Conservation (phyloP, 2,329 filamentous ascomycete genomes). For the Cercospora canescens region DNA sequence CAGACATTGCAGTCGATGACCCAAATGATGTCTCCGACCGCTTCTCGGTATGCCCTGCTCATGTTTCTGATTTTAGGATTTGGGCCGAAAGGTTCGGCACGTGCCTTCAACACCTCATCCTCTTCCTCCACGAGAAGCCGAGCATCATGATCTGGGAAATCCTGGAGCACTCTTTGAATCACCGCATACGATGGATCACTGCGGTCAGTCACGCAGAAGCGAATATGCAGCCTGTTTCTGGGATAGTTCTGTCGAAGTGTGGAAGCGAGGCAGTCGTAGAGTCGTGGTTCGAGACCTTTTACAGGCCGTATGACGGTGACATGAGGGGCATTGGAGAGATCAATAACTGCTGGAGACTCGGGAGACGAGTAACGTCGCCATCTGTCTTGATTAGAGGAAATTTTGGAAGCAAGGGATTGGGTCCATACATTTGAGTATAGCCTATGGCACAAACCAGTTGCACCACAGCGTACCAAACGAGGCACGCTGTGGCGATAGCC, state of each 20-base stretch:
- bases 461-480: conserved; percentile 47
- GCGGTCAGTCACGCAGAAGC: conserved; percentile 76
- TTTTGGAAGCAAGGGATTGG: background rate
- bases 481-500: conserved; percentile 30
- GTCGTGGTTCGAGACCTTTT: conserved; percentile 84
- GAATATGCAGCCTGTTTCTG: conserved; percentile 70
- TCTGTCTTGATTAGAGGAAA: conserved; percentile 40
- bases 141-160: conserved; percentile 72
- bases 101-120: conserved; percentile 65
- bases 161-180: conserved; percentile 67
- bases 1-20: conserved; percentile 96
- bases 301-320: conserved; percentile 91
- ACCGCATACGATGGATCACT: conserved; percentile 76
- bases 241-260: conserved; percentile 85
- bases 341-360: conserved; percentile 27
- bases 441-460: conserved; percentile 59
- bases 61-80: conserved; percentile 99
- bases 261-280: conserved; percentile 90
- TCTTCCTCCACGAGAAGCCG: conserved; percentile 78
- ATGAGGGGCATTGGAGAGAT: conserved; percentile 61
- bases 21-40: conserved; percentile 86
- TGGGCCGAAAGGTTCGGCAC: conserved; percentile 67
- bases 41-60: conserved; percentile 87
- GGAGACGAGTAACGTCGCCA: conserved; percentile 54
- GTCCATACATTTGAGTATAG: conserved; percentile 58